Base-by-base conservation (phyloP, 2,329 filamentous ascomycete species). In the Fusarium transvaalense region DNA sequence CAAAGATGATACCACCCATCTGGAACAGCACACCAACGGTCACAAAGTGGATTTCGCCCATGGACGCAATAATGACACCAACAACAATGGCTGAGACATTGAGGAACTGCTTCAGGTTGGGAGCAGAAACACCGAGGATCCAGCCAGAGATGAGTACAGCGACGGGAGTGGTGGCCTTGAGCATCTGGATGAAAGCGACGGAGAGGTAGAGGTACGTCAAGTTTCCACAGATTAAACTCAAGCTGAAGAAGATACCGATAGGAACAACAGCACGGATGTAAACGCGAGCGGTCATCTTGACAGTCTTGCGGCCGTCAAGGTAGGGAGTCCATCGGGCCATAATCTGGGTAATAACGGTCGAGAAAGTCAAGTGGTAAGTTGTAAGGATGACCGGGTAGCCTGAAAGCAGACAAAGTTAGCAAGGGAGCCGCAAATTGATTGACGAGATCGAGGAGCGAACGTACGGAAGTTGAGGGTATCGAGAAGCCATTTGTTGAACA, bases 401-500 rank as follows among this genome's bases (percentile, higher is more conserved):
- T 92, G 75, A 47, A 27, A 13, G 19, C 58, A 63, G 21, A 45
- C 34, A 53, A 51, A 53, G 67, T 75, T 61, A 74, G 71, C 60
- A 67, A 50, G 14, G 15, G 43, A 25, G 31, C 53, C 27, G 32
- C 10, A 48, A 13, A 60, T 62, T 25, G 48, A 47, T 35, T 55
- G 41, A 42, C 43, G 50, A 38, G 15, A 42, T 54, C 38, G 21
- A 50, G n/a, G 35, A 73, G 21, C 52, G 15, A 45, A 74, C 80
- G 72, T 81, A 82, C 81, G 88, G 85, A 97, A 97, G 68, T 92
- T 87, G 68, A 91, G 86, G 38, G 91, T 94, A 76, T 95, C 90
- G 67, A 98, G 87, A 76, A 99, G 93, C 89, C 93, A 97, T 88
- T 99, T 99, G 90, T 99, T 98, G 91, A 97, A 98, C 66, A 99